Evolutionary conservation across 768 basidiomycete species (phyloP), one percentile per base, ranked within the genome.

Genomic region (Mycena crocata): DNA sequence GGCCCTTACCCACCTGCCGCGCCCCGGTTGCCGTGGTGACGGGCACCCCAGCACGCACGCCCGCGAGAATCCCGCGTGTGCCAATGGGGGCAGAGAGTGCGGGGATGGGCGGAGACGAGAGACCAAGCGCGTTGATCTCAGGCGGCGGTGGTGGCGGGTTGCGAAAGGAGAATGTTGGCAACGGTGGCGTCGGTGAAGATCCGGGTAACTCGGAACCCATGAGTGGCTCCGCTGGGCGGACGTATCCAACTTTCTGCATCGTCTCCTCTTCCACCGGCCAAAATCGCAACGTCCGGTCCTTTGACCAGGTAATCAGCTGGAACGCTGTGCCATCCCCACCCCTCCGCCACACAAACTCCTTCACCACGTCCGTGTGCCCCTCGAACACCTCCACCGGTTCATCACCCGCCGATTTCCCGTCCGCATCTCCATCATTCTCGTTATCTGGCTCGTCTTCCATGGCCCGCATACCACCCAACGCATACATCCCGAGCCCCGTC

Each of bases 261-360:
- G 85, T 85, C 35, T 92, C 90, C 1, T 82, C 77, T 58, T 89
- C 88, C 2, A 98, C 85, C 0, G 95, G 97, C 93, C 95, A 97
- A 74, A 98, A 93, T 17, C 95, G 84, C 35, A 99, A 78, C 0
- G 93, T 96, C 23, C 94, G 87, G 74, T 99, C 98, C 75, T 95
- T 96, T 2, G 94, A 94, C 87, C 87, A 88, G 1, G 86, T 88
- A 39, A 88, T 86, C 3, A 89, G 81, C 71, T 89, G 89, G 74
- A 89, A 90, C 42, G 88, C 85, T 44, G 83, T 72, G 40, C 75
- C 76, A 34, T 81, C 89, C 67, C 79, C 71, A 7, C 84, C 86
- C 73, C 85, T 88, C 65, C 98, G 83, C 98, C 98, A 99, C 2
- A 99, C 96, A 75, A 97, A 99, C 79, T 99, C 97, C 73, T 97